Conservation (phyloP, 2,329 filamentous ascomycete species). For the Pleoardoris graminearum region DNA sequence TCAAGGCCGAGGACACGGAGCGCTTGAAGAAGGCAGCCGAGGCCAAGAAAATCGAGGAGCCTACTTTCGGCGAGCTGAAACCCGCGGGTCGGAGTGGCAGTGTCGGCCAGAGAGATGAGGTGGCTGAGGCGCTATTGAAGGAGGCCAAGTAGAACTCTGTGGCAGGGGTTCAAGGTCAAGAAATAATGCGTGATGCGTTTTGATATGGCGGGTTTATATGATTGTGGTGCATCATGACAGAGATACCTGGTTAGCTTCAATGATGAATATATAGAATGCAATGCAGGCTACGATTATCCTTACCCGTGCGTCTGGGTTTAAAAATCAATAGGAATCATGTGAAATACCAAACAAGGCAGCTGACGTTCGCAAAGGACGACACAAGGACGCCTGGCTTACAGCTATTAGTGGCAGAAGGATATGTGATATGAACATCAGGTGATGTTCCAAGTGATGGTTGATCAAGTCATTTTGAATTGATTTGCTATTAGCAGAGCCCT, state of each 20-base stretch:
- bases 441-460: too few relatives aligned
- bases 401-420: too few relatives aligned
- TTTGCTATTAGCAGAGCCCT: too few relatives aligned
- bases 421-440: too few relatives aligned
- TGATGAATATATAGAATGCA: not conserved
- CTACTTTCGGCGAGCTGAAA: slow-evolving; percentile 33
- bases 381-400: too few relatives aligned
- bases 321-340: too few relatives aligned
- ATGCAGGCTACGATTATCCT: too few relatives aligned
- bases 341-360: too few relatives aligned
- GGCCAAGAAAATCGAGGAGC: slow-evolving; percentile 32
- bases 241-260: not conserved
- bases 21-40: slow-evolving; percentile 55
- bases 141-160: slow-evolving; percentile 34
- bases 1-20: slow-evolving; percentile 57
- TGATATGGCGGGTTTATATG: not conserved
- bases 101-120: slow-evolving; percentile 50
- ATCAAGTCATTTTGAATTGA: too few relatives aligned
- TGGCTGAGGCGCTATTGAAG: slow-evolving; percentile 52
- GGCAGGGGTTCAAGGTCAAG: too few relatives aligned
- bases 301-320: too few relatives aligned
- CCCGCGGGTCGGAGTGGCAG: slow-evolving; percentile 48
- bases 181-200: not conserved
- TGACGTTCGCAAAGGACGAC: too few relatives aligned
- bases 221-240: not conserved